These are phyloP conservation scores for Diaporthe sp. DNA, from an alignment of 2,329 filamentous ascomycete genomes.

Conservation along the genomic window DNA sequence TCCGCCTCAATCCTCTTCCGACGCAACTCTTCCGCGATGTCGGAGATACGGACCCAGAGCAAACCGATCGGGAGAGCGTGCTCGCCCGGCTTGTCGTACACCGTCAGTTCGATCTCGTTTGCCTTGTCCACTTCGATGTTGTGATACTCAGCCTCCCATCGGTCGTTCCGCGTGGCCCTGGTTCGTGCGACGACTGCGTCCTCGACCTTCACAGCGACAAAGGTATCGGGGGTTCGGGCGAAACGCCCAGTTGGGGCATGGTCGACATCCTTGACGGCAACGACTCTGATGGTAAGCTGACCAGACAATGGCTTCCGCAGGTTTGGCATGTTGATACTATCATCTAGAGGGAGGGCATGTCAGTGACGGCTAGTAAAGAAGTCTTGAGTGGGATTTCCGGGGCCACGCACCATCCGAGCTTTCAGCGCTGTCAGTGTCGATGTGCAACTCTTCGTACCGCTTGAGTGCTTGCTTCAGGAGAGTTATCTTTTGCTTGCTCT, in stretches of 20 bases:
- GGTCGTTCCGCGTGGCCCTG: constrained; percentile 85
- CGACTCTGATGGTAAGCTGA: constrained; percentile 86
- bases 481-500: constrained; percentile 98
- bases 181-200: constrained; percentile 93
- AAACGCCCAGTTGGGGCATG: constrained; percentile 90
- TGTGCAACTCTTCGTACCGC: constrained; percentile 96
- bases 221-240: constrained; percentile 92
- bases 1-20: constrained; percentile 97
- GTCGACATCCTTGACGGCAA: constrained; percentile 93
- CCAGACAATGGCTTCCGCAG: constrained; percentile 96
- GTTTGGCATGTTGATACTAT: constrained; percentile 95
- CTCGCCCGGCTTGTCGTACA: constrained; percentile 95
- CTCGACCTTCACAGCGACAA: constrained; percentile 96
- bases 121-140: constrained; percentile 97
- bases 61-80: constrained; percentile 93
- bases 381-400: not conserved
- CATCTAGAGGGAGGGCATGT: constrained; percentile 71
- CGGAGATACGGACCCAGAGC: constrained; percentile 96
- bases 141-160: constrained; percentile 92
- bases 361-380: constrained; percentile 44
- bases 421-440: constrained; percentile 85
- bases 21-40: constrained; percentile 97
- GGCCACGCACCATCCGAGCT: constrained; percentile 79
- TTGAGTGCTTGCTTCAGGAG: constrained; percentile 95
- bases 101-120: constrained; percentile 97